Percentiles rank a stretch among this genome's conserved stretches.
Evolutionary conservation across 2,329 filamentous ascomycete species (phyloP).

Genomic region (Calonectria leucothoes): DNA sequence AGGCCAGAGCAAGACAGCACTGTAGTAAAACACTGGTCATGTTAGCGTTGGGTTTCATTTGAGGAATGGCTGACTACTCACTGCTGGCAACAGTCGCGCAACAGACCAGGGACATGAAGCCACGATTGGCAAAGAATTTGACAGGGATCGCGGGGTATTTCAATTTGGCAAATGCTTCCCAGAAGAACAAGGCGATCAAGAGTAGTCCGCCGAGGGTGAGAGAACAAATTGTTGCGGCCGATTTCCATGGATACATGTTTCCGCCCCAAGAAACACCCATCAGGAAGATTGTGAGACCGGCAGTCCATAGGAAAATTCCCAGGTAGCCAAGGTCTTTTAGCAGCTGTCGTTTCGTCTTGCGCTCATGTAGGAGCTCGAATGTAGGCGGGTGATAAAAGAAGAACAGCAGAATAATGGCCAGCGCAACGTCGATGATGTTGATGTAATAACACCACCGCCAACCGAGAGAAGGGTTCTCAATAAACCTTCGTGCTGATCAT

Average conservation of each 20-base stretch:
- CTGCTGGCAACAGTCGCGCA: conserved; percentile 49
- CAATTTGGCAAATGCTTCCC: conserved; percentile 48
- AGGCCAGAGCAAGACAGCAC: conserved; percentile 49
- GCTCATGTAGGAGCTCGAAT: conserved; percentile 52
- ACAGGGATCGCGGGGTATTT: conserved; percentile 51
- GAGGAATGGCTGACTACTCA: conserved; percentile 35
- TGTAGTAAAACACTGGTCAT: conserved; percentile 23
- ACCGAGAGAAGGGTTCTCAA: conserved; percentile 47
- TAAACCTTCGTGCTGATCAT: conserved; percentile 46
- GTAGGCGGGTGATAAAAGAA: conserved; percentile 56
- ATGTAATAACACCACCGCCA: conserved; percentile 57
- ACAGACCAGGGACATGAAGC: conserved; percentile 49
- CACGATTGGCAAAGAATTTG: conserved; percentile 51
- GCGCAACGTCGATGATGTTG: conserved; percentile 50
- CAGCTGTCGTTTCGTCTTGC: conserved; percentile 49
- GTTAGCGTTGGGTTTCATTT: background rate
- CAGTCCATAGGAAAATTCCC: conserved; percentile 58
- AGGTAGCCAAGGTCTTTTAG: conserved; percentile 54
- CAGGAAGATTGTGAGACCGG: conserved; percentile 57
- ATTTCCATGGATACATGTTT: conserved; percentile 55
- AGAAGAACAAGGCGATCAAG: conserved; percentile 51
- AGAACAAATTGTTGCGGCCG: conserved; percentile 51
- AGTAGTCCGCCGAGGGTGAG: conserved; percentile 49
- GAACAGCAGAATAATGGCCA: conserved; percentile 49
- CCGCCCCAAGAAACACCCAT: conserved; percentile 60